Evolutionary conservation across 129 eudicot species (phyloP), one percentile per base, ranked within the genome.

Genomic region (Flaveria trinervia): DNA sequence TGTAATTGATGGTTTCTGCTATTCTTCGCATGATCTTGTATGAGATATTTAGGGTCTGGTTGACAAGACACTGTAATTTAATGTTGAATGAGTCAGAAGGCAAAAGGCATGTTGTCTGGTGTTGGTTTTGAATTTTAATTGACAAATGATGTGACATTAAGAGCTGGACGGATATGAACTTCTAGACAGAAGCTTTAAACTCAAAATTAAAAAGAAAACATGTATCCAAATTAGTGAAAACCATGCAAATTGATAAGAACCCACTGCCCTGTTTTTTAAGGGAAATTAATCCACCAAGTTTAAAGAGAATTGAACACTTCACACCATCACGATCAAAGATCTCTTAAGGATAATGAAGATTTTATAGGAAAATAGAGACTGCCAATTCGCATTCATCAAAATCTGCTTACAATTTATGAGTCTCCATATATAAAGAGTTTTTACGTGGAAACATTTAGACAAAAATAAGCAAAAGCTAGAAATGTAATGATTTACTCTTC

Each of bases 301-400:
- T 84, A 17, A 79, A 65, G 49, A 48, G 62, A 68, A 79, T 7
- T 78, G 62, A 83, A 71, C 79, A 67, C 52, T 43, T 36, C 72
- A 67, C 18, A 39, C n/a, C n/a, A 9, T 30, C 30, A 9, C 4
- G 52, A 67, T 67, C 26, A 67, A 41, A 43, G 51, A 67, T 67
- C 30, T 67, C 3, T 17, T 1, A 17, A 41, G 30, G 22, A 66
- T 33, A 39, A 41, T 67, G 28, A 39, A n/a, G 71, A 41, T 41
- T n/a, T 67, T 7, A 56, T 7, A 15, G 48, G 23, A 36, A 41
- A 30, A 33, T 17, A 43, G 17, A 20, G 55, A 13, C 17, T 9
- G 17, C 8, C 52, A 18, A 9, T 43, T 20, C 28, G 44, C 44
- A 44, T 20, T 10, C 22, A 39, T 43, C 72, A 39, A 39, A 7